These are phyloP conservation scores for Lithohypha guttulata DNA, from an alignment of 2,329 filamentous ascomycete species.

Conservation along the genomic window DNA sequence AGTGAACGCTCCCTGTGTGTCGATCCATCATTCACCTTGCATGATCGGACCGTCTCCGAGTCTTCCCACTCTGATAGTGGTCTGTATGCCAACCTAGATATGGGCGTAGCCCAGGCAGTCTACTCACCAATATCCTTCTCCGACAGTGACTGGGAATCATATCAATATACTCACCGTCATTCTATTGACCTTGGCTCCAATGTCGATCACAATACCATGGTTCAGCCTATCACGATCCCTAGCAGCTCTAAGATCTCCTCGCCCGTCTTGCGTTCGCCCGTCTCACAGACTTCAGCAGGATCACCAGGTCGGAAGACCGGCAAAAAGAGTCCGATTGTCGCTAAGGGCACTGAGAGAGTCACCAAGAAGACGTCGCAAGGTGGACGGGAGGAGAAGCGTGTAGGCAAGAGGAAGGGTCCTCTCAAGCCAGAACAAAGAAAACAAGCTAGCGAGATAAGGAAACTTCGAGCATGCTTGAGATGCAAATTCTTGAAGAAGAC, in stretches of 20 bases:
- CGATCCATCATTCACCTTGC: conserved; percentile 82
- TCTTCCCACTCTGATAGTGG: conserved; percentile 64
- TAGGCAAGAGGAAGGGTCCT: conserved; percentile 80
- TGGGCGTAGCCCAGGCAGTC: conserved; percentile 63
- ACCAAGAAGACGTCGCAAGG: conserved; percentile 63
- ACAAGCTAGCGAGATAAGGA: conserved; percentile 93
- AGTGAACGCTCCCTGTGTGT: conserved; percentile 62
- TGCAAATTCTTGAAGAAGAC: conserved; percentile 99
- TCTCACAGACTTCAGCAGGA: conserved; percentile 49
- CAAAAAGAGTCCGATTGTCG: conserved; percentile 62
- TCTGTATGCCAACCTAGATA: conserved; percentile 71
- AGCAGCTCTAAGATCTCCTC: conserved; percentile 42
- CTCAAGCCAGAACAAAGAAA: conserved; percentile 88
- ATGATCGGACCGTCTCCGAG: conserved; percentile 76
- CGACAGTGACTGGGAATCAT: conserved; percentile 49
- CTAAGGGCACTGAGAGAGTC: conserved; percentile 74
- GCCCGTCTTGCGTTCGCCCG: conserved; percentile 49
- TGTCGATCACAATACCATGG: conserved; percentile 58
- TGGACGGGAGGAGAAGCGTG: conserved; percentile 83
- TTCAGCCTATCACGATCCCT: conserved; percentile 51
- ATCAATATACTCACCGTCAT: conserved; percentile 30
- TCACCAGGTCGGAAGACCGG: conserved; percentile 57
- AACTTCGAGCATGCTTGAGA: conserved; percentile 81
- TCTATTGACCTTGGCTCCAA: conserved; percentile 34
- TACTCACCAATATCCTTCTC: conserved; percentile 76